phyloP scores from a whole-genome alignment of 371 early-diverging fungal genomes.

The Mortierella sp. region DNA sequence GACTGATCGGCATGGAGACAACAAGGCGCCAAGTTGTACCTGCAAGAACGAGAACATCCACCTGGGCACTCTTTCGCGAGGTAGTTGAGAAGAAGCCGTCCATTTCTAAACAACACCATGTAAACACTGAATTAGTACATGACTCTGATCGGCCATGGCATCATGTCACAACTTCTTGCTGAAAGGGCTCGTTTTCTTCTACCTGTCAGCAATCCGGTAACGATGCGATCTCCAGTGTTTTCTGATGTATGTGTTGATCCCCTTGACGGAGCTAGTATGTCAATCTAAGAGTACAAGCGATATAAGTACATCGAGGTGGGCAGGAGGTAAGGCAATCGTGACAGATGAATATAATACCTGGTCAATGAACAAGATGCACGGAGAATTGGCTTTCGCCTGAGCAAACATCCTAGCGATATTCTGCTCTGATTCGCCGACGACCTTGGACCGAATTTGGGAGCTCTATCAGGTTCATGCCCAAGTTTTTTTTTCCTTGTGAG shows the following conservation, averaged over 20 bases:
- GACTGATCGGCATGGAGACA: no score
- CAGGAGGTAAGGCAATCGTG: no score
- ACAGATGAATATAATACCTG: slow-evolving; percentile 58
- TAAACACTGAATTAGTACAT: neutral
- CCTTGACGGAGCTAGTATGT: slow-evolving; percentile 75
- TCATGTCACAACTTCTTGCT: no score
- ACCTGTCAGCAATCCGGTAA: slow-evolving; percentile 83
- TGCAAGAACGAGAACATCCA: slow-evolving; percentile 77
- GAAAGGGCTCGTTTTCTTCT: slow-evolving; percentile 13
- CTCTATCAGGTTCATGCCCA: slow-evolving; percentile 52
- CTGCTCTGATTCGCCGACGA: slow-evolving; percentile 87
- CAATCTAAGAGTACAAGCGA: slow-evolving; percentile 61
- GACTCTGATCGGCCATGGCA: no score
- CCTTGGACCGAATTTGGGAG: slow-evolving; percentile 81
- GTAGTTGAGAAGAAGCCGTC: slow-evolving; percentile 77
- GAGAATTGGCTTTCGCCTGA: slow-evolving; percentile 79
- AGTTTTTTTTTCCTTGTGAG: no score
- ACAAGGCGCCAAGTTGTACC: slow-evolving; percentile 57
- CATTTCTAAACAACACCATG: slow-evolving; percentile 67
- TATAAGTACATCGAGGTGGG: no score
- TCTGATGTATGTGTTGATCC: slow-evolving; percentile 77
- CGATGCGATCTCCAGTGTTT: slow-evolving; percentile 83
- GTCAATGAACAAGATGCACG: slow-evolving; percentile 87
- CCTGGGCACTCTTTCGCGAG: slow-evolving; percentile 53
- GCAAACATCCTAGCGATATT: slow-evolving; percentile 78